phyloP scores from a whole-genome alignment of 768 basidiomycete species.

The Auriscalpium orientale region DNA sequence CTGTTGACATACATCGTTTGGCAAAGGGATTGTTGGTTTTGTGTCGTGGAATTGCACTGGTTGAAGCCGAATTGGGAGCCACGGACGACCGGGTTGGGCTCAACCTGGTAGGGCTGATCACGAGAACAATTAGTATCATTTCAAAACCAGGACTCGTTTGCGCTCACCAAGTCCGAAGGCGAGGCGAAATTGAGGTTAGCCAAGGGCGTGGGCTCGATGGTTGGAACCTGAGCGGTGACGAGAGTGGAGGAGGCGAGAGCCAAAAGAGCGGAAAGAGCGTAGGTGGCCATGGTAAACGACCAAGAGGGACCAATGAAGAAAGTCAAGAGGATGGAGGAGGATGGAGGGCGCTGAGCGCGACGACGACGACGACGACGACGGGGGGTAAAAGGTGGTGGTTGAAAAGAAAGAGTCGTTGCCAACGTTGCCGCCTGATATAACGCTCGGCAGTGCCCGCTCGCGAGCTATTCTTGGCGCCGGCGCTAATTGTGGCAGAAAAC shows the following conservation, averaged over 20 bases:
- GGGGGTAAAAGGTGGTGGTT: slow-evolving; percentile 3
- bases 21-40: slow-evolving; percentile 54
- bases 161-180: not conserved
- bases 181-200: slow-evolving; percentile 20
- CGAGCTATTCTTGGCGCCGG: not conserved
- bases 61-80: slow-evolving; percentile 62
- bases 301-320: no score
- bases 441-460: not conserved
- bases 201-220: slow-evolving; percentile 22
- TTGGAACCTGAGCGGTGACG: slow-evolving; percentile 17
- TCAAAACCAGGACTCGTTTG: no score
- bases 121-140: no score
- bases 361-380: not conserved
- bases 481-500: not conserved
- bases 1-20: slow-evolving; percentile 65
- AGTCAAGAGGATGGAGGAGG: no score
- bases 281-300: slow-evolving; percentile 20
- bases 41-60: slow-evolving; percentile 58
- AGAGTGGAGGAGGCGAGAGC: slow-evolving; percentile 21
- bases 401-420: not conserved
- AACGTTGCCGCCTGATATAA: slow-evolving; percentile 13
- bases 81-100: slow-evolving; percentile 34
- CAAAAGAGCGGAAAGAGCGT: slow-evolving; percentile 29
- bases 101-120: slow-evolving; percentile 43
- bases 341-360: not conserved